phyloP scores from a whole-genome alignment of 2,329 filamentous ascomycete genomes.

The Ceratocystis lukuohia region DNA sequence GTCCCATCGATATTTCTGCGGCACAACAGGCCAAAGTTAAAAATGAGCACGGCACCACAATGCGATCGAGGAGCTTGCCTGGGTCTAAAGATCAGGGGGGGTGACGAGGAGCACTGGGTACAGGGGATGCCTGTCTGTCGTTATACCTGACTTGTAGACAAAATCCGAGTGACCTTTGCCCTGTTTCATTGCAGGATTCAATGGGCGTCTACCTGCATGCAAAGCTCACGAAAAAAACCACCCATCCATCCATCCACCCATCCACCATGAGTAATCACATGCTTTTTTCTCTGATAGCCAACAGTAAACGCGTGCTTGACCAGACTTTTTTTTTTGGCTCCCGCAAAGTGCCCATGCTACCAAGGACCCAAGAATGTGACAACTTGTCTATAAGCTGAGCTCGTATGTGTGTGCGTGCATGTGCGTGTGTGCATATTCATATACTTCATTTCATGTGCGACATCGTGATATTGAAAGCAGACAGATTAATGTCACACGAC shows the following conservation, averaged over 20 bases:
- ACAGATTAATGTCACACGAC: too few relatives aligned
- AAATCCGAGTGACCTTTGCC: background rate
- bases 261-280: too few relatives aligned
- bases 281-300: too few relatives aligned
- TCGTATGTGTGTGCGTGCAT: background rate
- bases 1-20: background rate
- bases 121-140: background rate
- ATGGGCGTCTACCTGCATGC: conserved; percentile 4
- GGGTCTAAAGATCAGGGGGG: background rate
- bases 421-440: background rate
- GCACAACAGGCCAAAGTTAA: background rate
- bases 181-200: conserved; percentile 1
- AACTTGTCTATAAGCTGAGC: too few relatives aligned
- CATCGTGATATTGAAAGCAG: too few relatives aligned
- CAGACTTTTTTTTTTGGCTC: too few relatives aligned
- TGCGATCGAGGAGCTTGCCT: background rate
- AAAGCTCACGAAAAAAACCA: background rate
- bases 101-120: background rate
- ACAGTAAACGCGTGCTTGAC: too few relatives aligned
- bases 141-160: background rate
- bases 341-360: too few relatives aligned
- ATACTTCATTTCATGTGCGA: background rate
- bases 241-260: background rate
- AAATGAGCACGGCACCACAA: background rate
- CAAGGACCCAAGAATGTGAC: too few relatives aligned